These are phyloP conservation scores for Aristolochia fimbriata DNA, from an alignment of 164 flowering plant genomes.

Conservation along the genomic window DNA sequence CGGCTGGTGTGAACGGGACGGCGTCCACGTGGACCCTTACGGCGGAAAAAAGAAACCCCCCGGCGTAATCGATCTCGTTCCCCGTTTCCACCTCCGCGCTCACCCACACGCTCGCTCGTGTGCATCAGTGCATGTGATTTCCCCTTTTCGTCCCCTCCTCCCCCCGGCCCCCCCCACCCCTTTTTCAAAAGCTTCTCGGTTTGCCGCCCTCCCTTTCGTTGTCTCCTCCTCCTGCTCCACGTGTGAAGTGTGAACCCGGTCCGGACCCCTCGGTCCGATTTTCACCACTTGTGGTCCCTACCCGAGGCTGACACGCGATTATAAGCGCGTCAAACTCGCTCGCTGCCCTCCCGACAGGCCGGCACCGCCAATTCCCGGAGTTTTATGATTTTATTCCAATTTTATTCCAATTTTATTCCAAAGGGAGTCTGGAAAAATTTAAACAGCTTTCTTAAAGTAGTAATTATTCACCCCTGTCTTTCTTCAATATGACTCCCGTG, in stretches of 20 bases:
- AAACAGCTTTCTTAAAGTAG: too few species aligned
- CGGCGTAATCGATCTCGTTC: too few species aligned
- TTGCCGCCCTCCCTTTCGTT: too few species aligned
- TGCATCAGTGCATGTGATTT: slow-evolving; percentile 5
- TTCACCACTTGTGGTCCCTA: neutral
- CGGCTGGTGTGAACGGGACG: slow-evolving; percentile 25
- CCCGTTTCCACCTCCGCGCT: neutral
- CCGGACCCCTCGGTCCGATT: too few species aligned
- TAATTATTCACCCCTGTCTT: too few species aligned
- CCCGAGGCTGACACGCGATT: neutral
- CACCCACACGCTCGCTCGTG: slow-evolving; percentile 3
- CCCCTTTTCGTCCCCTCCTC: neutral
- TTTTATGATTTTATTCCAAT: slow-evolving; percentile 1
- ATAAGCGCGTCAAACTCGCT: neutral
- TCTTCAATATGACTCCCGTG: too few species aligned
- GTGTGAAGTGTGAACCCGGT: too few species aligned
- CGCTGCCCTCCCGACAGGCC: neutral
- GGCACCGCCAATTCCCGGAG: neutral
- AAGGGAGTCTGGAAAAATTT: too few species aligned
- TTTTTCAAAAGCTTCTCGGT: neutral
- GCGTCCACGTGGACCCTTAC: slow-evolving; percentile 20
- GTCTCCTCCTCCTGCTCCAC: too few species aligned
- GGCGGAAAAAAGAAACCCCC: slow-evolving; percentile 7
- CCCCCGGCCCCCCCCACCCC: too few species aligned
- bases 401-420: neutral